These are phyloP conservation scores for Colletotrichum filicis DNA, from an alignment of 2,329 filamentous ascomycete genomes.

Conservation along the genomic window DNA sequence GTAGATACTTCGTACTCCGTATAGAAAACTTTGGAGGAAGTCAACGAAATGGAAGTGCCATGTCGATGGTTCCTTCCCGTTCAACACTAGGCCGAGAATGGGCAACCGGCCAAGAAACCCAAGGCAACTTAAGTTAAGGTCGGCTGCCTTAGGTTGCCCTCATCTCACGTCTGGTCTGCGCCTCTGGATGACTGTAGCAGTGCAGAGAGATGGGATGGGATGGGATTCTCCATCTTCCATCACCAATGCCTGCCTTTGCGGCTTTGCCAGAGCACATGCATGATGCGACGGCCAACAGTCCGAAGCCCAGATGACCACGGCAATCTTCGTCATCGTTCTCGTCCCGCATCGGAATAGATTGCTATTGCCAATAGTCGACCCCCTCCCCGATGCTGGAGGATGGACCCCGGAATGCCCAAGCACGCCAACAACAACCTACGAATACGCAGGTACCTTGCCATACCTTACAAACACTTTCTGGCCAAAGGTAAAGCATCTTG, in stretches of 20 bases:
- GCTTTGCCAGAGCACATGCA: background rate
- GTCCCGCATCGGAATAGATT: conserved; percentile 5
- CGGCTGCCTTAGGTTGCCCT: background rate
- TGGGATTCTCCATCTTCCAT: conserved; percentile 19
- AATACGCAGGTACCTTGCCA: too few species aligned
- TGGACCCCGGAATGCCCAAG: background rate
- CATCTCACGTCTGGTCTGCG: background rate
- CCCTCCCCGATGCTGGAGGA: background rate
- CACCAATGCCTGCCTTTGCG: background rate
- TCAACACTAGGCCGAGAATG: conserved; percentile 6
- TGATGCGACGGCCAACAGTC: background rate
- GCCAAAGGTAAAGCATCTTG: too few species aligned
- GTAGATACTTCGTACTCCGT: background rate
- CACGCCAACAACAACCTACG: too few species aligned
- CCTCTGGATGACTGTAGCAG: background rate
- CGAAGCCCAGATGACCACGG: background rate
- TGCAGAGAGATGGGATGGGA: conserved; percentile 13
- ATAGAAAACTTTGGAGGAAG: too few species aligned
- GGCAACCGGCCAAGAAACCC: conserved; percentile 7
- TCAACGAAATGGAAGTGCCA: background rate
- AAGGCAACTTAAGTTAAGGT: background rate
- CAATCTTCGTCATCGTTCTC: background rate
- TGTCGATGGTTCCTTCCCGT: background rate
- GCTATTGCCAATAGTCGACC: conserved; percentile 21
- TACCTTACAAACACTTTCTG: background rate